phyloP scores from a whole-genome alignment of 2,329 filamentous ascomycete species.

The Fusarium armeniacum region DNA sequence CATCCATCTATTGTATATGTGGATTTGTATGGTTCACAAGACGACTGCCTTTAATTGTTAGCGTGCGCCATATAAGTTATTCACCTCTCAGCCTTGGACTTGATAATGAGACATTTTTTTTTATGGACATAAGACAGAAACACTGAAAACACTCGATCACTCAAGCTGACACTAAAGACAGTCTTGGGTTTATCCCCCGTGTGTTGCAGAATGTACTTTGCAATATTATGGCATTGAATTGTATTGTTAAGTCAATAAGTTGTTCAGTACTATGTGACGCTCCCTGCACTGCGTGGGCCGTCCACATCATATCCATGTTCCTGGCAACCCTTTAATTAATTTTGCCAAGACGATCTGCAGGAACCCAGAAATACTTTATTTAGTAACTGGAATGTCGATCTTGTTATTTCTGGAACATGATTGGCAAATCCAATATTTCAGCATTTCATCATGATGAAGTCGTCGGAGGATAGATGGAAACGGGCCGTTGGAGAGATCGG shows the following conservation, averaged over 20 bases:
- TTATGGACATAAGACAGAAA: constrained; percentile 7
- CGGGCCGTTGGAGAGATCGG: constrained; percentile 16
- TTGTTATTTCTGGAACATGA: background rate
- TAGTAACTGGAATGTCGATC: constrained; percentile 23
- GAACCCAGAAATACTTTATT: constrained; percentile 26
- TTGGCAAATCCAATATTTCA: constrained; percentile 13
- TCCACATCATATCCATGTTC: background rate
- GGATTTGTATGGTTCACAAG: constrained; percentile 15
- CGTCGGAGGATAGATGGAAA: constrained; percentile 2
- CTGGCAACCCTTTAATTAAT: constrained; percentile 12
- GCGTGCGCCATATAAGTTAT: constrained; percentile 21
- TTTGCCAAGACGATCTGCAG: constrained; percentile 43
- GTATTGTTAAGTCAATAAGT: background rate
- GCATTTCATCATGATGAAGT: constrained; percentile 6
- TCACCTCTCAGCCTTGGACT: background rate
- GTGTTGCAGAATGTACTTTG: constrained; percentile 4
- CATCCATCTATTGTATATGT: background rate
- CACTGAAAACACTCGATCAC: background rate
- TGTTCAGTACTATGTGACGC: constrained; percentile 24
- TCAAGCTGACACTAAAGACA: constrained; percentile 20
- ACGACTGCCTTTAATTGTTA: constrained; percentile 7
- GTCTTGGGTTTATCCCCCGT: constrained; percentile 34
- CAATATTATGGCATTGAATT: constrained; percentile 3
- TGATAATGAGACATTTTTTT: constrained; percentile 15
- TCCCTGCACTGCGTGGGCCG: constrained; percentile 9